Evolutionary conservation across 345 rosid species (phyloP), one percentile per base, ranked within the genome.

Genomic region (Jatropha curcas): DNA sequence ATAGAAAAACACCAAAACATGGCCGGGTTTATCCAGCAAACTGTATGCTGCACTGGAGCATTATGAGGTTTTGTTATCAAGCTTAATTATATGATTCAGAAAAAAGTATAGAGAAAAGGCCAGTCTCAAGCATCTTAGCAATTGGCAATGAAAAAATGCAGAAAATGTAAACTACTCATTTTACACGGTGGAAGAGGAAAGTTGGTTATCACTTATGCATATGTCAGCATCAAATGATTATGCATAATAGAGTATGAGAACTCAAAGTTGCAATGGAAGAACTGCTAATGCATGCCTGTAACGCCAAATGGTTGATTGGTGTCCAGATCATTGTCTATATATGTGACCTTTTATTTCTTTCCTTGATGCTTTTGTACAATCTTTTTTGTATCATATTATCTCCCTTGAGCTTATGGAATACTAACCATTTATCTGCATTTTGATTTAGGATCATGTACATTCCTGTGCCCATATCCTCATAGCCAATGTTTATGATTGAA

Each of bases 101-200:
- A 28, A 5, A 17, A 2, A 33, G 27, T 31, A 20, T 37, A 46
- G 22, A 27, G 5, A 65, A n/a, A 46, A 45, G 0, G 67, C 67
- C 16, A 25, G 20, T 46, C 69, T 65, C 24, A 45, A 65, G 31
- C 52, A 65, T 65, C 69, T 65, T 65, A 65, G 22, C 69, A 43
- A n/a, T n/a, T n/a, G n/a, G n/a, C n/a, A n/a, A n/a, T n/a, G n/a
- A 5, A 33, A 30, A 39, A 33, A 45, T 27, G 25, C 45, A 10
- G 22, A 43, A 17, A 27, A 17, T 17, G 11, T 25, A 27, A 22
- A 27, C 33, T 4, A 65, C 17, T 10, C 37, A 65, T 46, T 14
- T 46, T 46, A 20, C 3, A 45, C 1, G 57, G 22, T 16, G 37
- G 56, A 48, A 48, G 39, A 66, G 19, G 39, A 45, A 46, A 48